Percentiles rank a stretch among this genome's conserved stretches.
Conservation (phyloP, 148 eudicot species). For the Dysphania ambrosioides region DNA sequence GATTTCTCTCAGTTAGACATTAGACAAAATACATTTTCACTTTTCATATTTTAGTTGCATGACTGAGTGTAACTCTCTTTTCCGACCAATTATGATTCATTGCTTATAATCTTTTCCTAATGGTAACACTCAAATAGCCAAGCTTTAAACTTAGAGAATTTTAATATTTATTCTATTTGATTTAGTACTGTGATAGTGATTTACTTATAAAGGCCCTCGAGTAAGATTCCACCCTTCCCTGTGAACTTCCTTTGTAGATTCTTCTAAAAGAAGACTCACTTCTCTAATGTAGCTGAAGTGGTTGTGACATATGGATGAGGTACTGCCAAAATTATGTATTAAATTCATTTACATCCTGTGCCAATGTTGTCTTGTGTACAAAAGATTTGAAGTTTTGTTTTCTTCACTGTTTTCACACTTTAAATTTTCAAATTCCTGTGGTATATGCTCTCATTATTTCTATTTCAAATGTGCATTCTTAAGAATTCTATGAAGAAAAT, state of each 20-base stretch:
- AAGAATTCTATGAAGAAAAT: neutral
- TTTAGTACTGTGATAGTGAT: neutral
- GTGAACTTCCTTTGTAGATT: conserved; percentile 37
- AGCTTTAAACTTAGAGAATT: too few relatives aligned
- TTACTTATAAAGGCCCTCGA: conserved; percentile 31
- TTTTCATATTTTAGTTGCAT: too few relatives aligned
- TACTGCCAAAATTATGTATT: neutral
- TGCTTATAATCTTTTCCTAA: too few relatives aligned
- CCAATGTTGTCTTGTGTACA: neutral
- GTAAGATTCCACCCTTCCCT: conserved; percentile 28
- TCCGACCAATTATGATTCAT: too few relatives aligned
- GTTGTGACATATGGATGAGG: neutral
- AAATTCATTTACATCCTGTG: neutral
- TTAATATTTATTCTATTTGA: too few relatives aligned
- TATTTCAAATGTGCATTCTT: neutral
- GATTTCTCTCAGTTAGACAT: too few relatives aligned
- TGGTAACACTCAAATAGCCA: too few relatives aligned
- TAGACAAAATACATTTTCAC: too few relatives aligned
- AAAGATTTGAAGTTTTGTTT: neutral
- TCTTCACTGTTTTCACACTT: too few relatives aligned
- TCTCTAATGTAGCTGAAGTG: conserved; percentile 18
- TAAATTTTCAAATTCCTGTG: too few relatives aligned
- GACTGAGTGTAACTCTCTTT: too few relatives aligned
- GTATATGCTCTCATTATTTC: too few relatives aligned
- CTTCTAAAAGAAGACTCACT: conserved; percentile 34